Evolutionary conservation across 1,284 basidiomycete species (phyloP), one percentile per base, ranked within the genome.

Genomic region (Ustilago nuda): DNA sequence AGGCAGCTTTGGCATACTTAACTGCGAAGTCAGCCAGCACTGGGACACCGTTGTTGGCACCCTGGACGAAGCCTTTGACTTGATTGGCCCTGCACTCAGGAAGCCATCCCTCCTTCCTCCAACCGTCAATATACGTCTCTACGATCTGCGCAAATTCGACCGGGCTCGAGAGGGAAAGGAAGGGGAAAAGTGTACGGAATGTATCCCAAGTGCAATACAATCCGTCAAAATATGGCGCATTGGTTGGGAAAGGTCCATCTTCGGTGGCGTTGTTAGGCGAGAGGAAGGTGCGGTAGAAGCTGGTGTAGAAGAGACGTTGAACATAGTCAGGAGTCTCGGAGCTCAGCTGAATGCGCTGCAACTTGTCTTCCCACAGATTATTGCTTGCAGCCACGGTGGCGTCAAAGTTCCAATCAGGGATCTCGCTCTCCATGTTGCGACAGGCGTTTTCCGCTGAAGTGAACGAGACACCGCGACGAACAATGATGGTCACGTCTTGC

Each of bases 81-180:
- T 76, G 77, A 55, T 83, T 83, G 33, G 82, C 79, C 2, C 81
- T 60, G 59, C 82, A 83, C 54, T 83, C 82, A 6, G 82, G 82
- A 30, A 83, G 66, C 55, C 66, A 74, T 30, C 82, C 81, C 6
- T 73, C 68, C 71, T 81, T 77, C 19, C 75, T 61, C 61, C 64
- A 82, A 12, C 81, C 82, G 56, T 83, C 82, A 54, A 81, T 78
- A 69, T 78, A 82, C 11, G 62, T 81, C 56, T 82, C 76, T 9
- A 78, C 79, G 52, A 83, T 82, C 48, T 83, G 59, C 30, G 75
- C 77, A 39, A 66, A 81, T 15, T 83, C 82, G 4, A 46, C 45
- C 11, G 82, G 81, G 23, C 62, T 73, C 17, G 73, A 69, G 43
- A 83, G 66, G 30, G 79, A 77, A 19, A 82, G 59, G 74, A 80